Percentiles rank a stretch among this genome's conserved stretches.
These are phyloP conservation scores for Ogataea neopini DNA, from an alignment of 805 yeast genomes.

Conservation along the genomic window DNA sequence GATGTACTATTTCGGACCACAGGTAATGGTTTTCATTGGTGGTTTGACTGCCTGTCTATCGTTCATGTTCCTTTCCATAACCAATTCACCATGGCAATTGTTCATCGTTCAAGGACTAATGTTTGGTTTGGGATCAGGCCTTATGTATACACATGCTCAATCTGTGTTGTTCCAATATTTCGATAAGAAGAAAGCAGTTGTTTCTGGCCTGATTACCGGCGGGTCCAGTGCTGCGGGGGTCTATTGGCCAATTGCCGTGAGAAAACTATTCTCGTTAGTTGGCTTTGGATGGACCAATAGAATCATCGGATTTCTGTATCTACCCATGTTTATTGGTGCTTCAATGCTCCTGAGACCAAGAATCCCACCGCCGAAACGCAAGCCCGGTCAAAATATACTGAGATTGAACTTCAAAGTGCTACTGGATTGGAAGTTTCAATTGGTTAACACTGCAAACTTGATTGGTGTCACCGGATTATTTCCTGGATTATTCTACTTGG, in stretches of 20 bases:
- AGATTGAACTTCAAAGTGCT: conserved; percentile 41
- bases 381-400: conserved; percentile 37
- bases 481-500: conserved; percentile 58
- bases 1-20: conserved; percentile 45
- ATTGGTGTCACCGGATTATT: conserved; percentile 33
- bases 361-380: conserved; percentile 35
- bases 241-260: conserved; percentile 48
- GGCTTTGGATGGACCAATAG: conserved; percentile 54
- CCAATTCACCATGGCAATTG: conserved; percentile 62
- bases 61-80: conserved; percentile 56
- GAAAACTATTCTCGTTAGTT: conserved; percentile 39
- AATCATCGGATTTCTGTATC: conserved; percentile 43
- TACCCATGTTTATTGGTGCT: conserved; percentile 30
- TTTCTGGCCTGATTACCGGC: conserved; percentile 46
- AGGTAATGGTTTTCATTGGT: conserved; percentile 42
- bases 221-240: conserved; percentile 56
- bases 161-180: conserved; percentile 68
- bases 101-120: conserved; percentile 68
- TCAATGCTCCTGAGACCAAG: conserved; percentile 32
- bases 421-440: conserved; percentile 35
- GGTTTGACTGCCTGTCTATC: conserved; percentile 45
- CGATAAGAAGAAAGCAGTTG: conserved; percentile 55
- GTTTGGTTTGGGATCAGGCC: conserved; percentile 57
- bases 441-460: conserved; percentile 42
- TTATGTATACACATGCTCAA: conserved; percentile 58